These are phyloP conservation scores for Gypsophila paniculata DNA, from an alignment of 179 eudicot genomes.

Conservation along the genomic window DNA sequence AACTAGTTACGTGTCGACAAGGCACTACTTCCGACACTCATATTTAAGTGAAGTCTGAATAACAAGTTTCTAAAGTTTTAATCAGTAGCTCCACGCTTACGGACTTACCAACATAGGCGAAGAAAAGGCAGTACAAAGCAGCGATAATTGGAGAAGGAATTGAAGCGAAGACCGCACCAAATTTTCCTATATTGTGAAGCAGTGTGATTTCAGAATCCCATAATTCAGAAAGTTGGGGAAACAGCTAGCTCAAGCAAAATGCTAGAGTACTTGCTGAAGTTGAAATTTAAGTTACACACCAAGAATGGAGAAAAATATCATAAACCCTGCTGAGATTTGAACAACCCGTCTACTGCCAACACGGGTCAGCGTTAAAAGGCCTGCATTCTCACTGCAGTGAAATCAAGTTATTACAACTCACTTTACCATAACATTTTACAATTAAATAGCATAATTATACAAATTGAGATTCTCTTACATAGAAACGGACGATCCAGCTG, in stretches of 20 bases:
- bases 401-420: conserved; percentile 23
- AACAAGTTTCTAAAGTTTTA: too few relatives aligned
- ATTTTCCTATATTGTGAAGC: conserved; percentile 55
- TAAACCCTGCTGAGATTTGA: conserved; percentile 84
- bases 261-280: too few relatives aligned
- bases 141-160: conserved; percentile 80
- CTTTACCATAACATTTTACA: too few relatives aligned
- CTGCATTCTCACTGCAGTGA: conserved; percentile 74
- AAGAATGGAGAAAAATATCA: conserved; percentile 82
- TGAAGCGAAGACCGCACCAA: conserved; percentile 91
- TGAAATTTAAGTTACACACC: too few relatives aligned
- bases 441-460: too few relatives aligned
- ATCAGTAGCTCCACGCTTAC: conserved; percentile 4
- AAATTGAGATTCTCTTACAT: too few relatives aligned
- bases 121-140: conserved; percentile 81
- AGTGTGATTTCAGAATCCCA: background rate
- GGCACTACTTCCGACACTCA: too few relatives aligned
- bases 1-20: too few relatives aligned
- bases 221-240: too few relatives aligned
- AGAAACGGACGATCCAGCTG: conserved; percentile 72
- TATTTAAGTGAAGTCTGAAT: too few relatives aligned
- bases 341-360: conserved; percentile 89
- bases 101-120: conserved; percentile 76
- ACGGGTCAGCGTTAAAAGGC: conserved; percentile 71
- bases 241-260: too few relatives aligned